A percentile compares a stretch with the other conserved stretches of the same genome.
These are phyloP conservation scores for Amesomyces nigricolor DNA, from an alignment of 2,329 filamentous ascomycete species.

Conservation along the genomic window DNA sequence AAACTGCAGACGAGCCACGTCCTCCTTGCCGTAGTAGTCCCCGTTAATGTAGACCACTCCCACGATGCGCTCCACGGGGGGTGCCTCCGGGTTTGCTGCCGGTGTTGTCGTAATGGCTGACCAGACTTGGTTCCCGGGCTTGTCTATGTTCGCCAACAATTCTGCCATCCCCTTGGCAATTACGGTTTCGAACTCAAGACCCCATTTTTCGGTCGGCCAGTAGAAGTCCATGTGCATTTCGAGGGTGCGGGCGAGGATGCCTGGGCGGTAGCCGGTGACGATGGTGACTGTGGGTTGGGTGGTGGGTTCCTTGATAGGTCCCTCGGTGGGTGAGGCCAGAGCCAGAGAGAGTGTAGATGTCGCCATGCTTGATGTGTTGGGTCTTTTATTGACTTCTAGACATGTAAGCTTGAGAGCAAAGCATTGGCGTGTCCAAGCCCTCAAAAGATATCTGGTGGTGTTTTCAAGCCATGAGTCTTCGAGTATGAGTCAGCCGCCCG, in stretches of 20 bases:
- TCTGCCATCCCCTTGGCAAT: constrained; percentile 21
- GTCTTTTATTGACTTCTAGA: too few relatives aligned
- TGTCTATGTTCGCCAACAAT: constrained; percentile 23
- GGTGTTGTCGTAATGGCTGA: constrained; percentile 21
- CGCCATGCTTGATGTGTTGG: neutral
- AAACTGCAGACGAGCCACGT: constrained; percentile 26
- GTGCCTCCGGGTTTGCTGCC: neutral
- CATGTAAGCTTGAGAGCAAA: too few relatives aligned
- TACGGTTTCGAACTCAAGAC: constrained; percentile 25
- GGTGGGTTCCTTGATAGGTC: neutral
- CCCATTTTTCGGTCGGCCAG: constrained; percentile 21
- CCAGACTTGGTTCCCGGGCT: constrained; percentile 28
- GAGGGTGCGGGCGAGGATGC: constrained; percentile 27
- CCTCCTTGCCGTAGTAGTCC: constrained; percentile 16
- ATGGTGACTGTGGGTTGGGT: constrained; percentile 15
- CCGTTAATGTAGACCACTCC: constrained; percentile 30
- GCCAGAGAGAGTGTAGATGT: neutral
- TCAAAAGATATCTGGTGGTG: too few relatives aligned
- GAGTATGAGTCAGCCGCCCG: too few relatives aligned
- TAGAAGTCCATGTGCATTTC: constrained; percentile 30
- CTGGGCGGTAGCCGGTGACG: constrained; percentile 28
- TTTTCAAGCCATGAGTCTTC: too few relatives aligned
- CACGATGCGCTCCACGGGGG: constrained; percentile 23
- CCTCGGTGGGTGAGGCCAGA: neutral
- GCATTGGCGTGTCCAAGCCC: too few relatives aligned